Evolutionary conservation across 2,329 filamentous ascomycete species (phyloP), one percentile per base, ranked within the genome.

Genomic region (Fusarium chuoi): DNA sequence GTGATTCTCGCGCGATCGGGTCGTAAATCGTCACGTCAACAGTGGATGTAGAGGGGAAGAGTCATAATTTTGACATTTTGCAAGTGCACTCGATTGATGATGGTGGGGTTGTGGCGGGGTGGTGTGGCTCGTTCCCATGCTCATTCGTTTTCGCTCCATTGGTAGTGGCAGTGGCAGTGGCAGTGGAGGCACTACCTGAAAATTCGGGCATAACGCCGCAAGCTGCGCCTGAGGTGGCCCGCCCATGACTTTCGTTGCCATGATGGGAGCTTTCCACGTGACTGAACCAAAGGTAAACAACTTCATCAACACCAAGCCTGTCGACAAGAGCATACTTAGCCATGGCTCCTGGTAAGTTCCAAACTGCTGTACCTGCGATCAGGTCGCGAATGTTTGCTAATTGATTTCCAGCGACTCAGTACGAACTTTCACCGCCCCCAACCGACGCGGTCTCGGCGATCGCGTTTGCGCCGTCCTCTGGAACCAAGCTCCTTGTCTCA

Each of bases 371-470:
- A 30, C 38, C 15, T 14, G 14, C 20, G 17, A 22, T 54, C 17
- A 11, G 8, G 7, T 33, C 36, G 26, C 13, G 56, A 59, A 33
- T 42, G 5, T 18, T 65, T 60, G 22, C 75, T 80, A 65, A 82
- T 68, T 35, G 24, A 26, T 22, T 20, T 36, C 45, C 71, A 91
- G 89, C 88, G 82, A 87, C 91, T 75, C 94, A 97, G 87, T 95
- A 94, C 84, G 93, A 96, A 83, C 89, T 98, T 79, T 88, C 91
- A 69, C 90, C 94, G 78, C 92, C 95, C 52, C 96, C 96, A 17
- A 89, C 89, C 76, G 96, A 99, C 84, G 94, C 93, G 78, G 93
- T 98, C 78, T 97, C 96, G 54, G 88, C 94, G 30, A 86, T 98
- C 79, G 91, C 91, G 79, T 99, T 97, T 87, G 94, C 95, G 74